Conservation (phyloP, 164 flowering plant genomes). For the Hamamelis virginiana region DNA sequence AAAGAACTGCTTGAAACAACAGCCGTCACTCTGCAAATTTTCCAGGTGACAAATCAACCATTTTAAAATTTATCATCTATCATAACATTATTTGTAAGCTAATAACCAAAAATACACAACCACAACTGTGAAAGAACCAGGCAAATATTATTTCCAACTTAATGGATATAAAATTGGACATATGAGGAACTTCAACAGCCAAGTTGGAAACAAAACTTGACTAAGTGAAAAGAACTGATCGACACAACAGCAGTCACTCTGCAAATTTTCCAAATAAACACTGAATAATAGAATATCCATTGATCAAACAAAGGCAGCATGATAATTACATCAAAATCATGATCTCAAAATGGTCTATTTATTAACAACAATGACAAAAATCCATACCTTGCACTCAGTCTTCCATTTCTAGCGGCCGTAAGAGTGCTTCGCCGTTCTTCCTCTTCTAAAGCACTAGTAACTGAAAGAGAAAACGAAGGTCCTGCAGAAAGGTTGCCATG, state of each 20-base stretch:
- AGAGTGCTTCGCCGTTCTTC: conserved; percentile 20
- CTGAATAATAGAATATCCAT: background rate
- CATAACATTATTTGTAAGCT: too few relatives aligned
- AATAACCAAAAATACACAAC: too few relatives aligned
- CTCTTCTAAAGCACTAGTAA: conserved; percentile 29
- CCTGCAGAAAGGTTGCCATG: conserved; percentile 29
- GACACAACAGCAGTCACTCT: too few relatives aligned
- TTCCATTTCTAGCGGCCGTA: conserved; percentile 27
- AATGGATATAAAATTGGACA: too few relatives aligned
- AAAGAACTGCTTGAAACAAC: too few relatives aligned
- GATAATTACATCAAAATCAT: background rate
- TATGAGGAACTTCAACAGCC: too few relatives aligned
- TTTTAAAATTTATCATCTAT: background rate
- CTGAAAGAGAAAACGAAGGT: conserved; percentile 31
- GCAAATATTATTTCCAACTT: too few relatives aligned
- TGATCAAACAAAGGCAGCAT: background rate
- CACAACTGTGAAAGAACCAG: too few relatives aligned
- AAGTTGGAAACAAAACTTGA: too few relatives aligned
- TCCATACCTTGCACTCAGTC: conserved; percentile 41
- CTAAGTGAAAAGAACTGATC: too few relatives aligned
- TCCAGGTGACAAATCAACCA: background rate
- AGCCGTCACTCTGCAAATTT: background rate
- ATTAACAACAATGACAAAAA: background rate
- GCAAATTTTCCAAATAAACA: background rate
- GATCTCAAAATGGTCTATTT: background rate